Conservation (phyloP, 163 green algal species). For the Scenedesmus sp. region DNA sequence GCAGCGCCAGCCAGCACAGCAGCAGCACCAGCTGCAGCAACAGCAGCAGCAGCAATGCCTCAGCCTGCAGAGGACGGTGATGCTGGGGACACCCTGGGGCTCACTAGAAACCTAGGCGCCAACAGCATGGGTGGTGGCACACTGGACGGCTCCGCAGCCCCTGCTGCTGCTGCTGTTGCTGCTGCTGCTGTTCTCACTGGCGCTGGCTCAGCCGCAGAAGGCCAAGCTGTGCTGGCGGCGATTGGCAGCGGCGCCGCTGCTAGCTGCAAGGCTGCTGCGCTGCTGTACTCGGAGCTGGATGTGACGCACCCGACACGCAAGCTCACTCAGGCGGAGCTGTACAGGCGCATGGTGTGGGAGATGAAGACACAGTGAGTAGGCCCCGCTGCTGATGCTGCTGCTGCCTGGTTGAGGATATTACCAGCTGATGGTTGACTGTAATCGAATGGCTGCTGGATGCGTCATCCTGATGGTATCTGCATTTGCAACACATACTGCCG, state of each 20-base stretch:
- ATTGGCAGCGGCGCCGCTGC: neutral
- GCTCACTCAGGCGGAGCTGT: conserved; percentile 35
- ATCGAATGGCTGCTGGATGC: neutral
- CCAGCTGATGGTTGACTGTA: neutral
- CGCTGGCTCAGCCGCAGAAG: neutral
- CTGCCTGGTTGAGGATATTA: neutral
- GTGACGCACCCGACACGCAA: conserved; percentile 24
- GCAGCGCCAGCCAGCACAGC: neutral
- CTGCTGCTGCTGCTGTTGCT: neutral
- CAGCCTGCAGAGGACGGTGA: neutral
- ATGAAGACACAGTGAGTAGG: conserved; percentile 42
- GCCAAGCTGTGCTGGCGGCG: neutral
- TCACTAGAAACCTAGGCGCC: neutral
- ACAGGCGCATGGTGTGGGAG: conserved; percentile 41
- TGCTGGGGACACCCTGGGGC: neutral
- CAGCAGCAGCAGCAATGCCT: neutral
- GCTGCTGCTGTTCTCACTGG: neutral
- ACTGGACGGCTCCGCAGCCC: neutral
- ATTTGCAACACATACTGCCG: neutral
- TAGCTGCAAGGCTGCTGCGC: neutral
- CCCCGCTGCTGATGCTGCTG: neutral
- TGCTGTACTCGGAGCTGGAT: conserved; percentile 46
- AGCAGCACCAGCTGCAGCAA: neutral
- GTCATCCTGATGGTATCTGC: neutral
- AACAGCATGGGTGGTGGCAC: neutral